A percentile compares a stretch with the other conserved stretches of the same genome.
Conservation (phyloP, 1,139 yeast species). For the Kodamaea arcana region DNA sequence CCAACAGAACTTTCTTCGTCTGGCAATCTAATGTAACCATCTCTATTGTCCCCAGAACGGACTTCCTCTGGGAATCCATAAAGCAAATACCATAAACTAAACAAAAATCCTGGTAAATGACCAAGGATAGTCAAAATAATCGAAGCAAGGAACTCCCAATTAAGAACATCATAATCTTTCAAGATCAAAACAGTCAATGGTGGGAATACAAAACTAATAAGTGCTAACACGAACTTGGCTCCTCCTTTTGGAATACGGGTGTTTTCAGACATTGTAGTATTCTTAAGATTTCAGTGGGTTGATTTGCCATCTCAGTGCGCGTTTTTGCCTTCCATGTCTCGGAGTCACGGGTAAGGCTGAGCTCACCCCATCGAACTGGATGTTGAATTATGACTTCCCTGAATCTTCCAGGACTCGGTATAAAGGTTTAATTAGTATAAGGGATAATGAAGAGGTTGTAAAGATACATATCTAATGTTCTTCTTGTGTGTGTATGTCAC, state of each 20-base stretch:
- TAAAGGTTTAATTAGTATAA: too few species aligned
- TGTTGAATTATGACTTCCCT: too few species aligned
- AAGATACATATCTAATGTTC: too few species aligned
- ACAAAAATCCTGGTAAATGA: constrained; percentile 37
- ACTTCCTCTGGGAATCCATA: constrained; percentile 7
- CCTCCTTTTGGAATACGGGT: constrained; percentile 5
- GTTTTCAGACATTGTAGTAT: constrained; percentile 1
- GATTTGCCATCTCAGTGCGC: too few species aligned
- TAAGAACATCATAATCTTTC: constrained; percentile 24
- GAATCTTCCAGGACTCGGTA: too few species aligned
- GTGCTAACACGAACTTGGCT: constrained; percentile 21
- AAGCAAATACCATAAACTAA: constrained; percentile 31
- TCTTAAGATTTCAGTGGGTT: too few species aligned
- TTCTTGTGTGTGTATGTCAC: too few species aligned
- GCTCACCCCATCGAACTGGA: too few species aligned
- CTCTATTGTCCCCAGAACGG: constrained; percentile 6
- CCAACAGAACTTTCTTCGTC: constrained; percentile 13
- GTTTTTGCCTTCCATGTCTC: too few species aligned
- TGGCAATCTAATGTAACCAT: constrained; percentile 20
- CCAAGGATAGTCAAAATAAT: constrained; percentile 35
- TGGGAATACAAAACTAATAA: constrained; percentile 35
- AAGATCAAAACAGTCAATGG: constrained; percentile 38
- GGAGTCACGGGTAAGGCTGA: too few species aligned
- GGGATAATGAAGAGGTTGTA: too few species aligned
- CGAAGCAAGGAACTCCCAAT: constrained; percentile 33